Evolutionary conservation across 768 basidiomycete species (phyloP).

Genomic region (Gautieria morchelliformis): DNA sequence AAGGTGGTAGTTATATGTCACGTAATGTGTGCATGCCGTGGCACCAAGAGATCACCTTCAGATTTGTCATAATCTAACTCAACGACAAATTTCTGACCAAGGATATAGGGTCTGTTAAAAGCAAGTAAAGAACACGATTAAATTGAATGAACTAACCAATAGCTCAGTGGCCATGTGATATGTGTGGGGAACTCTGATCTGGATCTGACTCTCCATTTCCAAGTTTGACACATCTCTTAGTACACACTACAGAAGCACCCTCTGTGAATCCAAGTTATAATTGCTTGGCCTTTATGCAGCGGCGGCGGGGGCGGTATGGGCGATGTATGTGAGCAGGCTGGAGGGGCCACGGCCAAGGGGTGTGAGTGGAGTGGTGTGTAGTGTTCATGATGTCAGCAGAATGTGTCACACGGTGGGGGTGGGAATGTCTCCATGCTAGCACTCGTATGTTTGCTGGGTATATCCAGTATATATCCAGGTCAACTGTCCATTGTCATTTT

Average conservation of each 20-base stretch:
- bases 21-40: constrained; percentile 44
- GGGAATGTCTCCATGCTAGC: no score
- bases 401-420: no score
- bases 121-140: background rate
- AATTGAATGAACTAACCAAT: constrained; percentile 42
- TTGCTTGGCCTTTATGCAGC: no score
- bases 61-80: constrained; percentile 59
- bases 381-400: no score
- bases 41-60: constrained; percentile 36
- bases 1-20: constrained; percentile 57
- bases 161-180: constrained; percentile 51
- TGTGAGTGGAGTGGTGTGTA: no score
- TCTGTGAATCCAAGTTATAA: background rate
- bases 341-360: no score
- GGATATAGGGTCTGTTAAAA: background rate
- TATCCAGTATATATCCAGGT: no score
- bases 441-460: no score
- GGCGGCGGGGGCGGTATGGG: no score
- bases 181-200: constrained; percentile 53
- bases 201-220: constrained; percentile 37
- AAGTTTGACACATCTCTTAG: constrained; percentile 20
- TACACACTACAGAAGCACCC: constrained; percentile 5
- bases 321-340: no score
- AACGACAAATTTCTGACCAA: constrained; percentile 53
- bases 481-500: no score